These are phyloP conservation scores for Xylaria sp. DNA, from an alignment of 2,329 filamentous ascomycete genomes.

Conservation along the genomic window DNA sequence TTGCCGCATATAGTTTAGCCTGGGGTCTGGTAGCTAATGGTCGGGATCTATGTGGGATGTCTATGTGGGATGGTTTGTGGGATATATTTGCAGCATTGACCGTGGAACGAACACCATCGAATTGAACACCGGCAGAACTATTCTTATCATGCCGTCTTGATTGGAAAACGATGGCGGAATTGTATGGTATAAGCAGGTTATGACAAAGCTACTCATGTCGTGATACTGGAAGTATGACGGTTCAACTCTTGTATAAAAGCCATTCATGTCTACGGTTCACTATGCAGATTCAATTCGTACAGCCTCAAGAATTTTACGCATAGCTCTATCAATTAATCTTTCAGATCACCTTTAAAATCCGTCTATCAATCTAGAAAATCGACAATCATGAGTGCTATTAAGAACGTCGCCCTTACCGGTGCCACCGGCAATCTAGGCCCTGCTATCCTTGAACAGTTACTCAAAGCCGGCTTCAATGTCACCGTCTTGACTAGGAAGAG, in stretches of 20 bases:
- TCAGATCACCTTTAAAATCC: background rate
- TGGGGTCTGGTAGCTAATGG: background rate
- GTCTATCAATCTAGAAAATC: background rate
- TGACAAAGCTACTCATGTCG: background rate
- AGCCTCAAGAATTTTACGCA: background rate
- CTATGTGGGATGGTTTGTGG: slow-evolving; percentile 9
- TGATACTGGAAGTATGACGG: background rate
- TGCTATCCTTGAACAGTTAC: slow-evolving; percentile 53
- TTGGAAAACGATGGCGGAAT: background rate
- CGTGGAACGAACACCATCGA: background rate
- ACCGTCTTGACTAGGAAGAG: slow-evolving; percentile 64
- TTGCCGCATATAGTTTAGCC: slow-evolving; percentile 26
- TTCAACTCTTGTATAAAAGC: slow-evolving; percentile 1
- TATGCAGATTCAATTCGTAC: slow-evolving; percentile 8
- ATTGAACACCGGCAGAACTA: background rate
- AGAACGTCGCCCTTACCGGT: slow-evolving; percentile 39
- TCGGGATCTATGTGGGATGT: slow-evolving; percentile 22
- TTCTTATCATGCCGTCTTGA: background rate
- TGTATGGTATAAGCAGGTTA: background rate
- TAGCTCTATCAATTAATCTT: background rate
- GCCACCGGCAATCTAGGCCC: slow-evolving; percentile 53
- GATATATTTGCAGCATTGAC: slow-evolving; percentile 5
- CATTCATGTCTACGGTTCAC: background rate
- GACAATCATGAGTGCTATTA: slow-evolving; percentile 35
- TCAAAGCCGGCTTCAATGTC: slow-evolving; percentile 59